Conservation (phyloP, 140 eudicot genomes). For the Senecio squalidus region DNA sequence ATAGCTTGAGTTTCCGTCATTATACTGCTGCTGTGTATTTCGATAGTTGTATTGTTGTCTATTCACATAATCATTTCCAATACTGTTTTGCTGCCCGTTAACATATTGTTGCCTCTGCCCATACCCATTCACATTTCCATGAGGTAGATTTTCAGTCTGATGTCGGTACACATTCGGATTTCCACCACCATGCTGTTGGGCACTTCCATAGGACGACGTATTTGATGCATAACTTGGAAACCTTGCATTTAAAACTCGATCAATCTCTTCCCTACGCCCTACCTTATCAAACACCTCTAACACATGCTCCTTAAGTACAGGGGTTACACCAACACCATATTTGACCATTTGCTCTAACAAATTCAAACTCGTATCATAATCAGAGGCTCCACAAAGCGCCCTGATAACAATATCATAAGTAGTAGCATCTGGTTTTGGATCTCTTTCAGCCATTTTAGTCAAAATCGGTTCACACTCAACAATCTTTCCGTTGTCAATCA, state of each 20-base stretch:
- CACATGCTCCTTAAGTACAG: conserved; percentile 50
- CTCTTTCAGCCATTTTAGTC: conserved; percentile 65
- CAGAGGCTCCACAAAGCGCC: conserved; percentile 45
- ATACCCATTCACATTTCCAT: conserved; percentile 13
- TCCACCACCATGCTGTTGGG: too few species aligned
- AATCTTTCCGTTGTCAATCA: conserved; percentile 64
- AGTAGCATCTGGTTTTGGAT: conserved; percentile 70
- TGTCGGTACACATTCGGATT: conserved; percentile 16
- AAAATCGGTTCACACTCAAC: conserved; percentile 55
- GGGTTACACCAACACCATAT: conserved; percentile 55
- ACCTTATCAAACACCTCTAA: conserved; percentile 45
- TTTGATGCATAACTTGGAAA: conserved; percentile 31
- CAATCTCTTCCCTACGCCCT: conserved; percentile 56
- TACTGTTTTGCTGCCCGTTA: conserved; percentile 6
- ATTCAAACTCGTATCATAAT: conserved; percentile 30
- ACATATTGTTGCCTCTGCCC: conserved; percentile 21
- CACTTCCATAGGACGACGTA: conserved; percentile 23
- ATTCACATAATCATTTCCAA: conserved; percentile 14
- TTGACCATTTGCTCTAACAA: conserved; percentile 49
- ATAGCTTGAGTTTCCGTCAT: too few species aligned
- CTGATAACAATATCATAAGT: conserved; percentile 75
- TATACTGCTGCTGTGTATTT: conserved; percentile 23
- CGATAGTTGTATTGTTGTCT: conserved; percentile 9
- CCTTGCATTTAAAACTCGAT: conserved; percentile 42
- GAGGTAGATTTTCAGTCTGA: conserved; percentile 4